phyloP scores from a whole-genome alignment of 2,329 filamentous ascomycete species.

The Fusarium sp. region DNA sequence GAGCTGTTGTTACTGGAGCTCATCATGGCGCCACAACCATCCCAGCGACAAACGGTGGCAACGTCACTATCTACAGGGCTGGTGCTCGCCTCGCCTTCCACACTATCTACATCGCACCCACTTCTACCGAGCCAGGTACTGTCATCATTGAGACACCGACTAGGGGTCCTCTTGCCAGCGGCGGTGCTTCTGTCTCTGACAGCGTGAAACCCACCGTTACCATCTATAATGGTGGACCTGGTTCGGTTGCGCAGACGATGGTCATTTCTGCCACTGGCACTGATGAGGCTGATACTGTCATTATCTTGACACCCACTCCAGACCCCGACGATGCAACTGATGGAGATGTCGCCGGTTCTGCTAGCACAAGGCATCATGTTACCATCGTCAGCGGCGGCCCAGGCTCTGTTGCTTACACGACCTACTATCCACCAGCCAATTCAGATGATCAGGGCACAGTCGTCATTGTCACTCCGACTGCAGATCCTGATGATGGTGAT shows the following conservation, averaged over 20 bases:
- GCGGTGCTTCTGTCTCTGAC: neutral
- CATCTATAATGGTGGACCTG: neutral
- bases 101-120: constrained; percentile 13
- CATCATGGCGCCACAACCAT: neutral
- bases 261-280: neutral
- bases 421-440: neutral
- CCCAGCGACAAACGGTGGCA: neutral
- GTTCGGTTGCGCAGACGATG: neutral
- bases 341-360: neutral
- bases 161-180: neutral
- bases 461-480: constrained; percentile 3
- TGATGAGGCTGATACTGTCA: constrained; percentile 1
- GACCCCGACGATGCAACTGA: neutral
- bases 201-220: constrained; percentile 18
- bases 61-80: constrained; percentile 23
- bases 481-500: neutral
- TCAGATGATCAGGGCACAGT: constrained; percentile 3
- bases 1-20: neutral
- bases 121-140: constrained; percentile 7
- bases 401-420: neutral
- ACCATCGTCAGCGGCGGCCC: constrained; percentile 6
- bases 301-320: constrained; percentile 7
- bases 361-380: neutral
- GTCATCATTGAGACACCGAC: constrained; percentile 12
- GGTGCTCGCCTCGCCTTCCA: neutral